Evolutionary conservation across 305 asterid species (phyloP).

Genomic region (Ilex paraguariensis): DNA sequence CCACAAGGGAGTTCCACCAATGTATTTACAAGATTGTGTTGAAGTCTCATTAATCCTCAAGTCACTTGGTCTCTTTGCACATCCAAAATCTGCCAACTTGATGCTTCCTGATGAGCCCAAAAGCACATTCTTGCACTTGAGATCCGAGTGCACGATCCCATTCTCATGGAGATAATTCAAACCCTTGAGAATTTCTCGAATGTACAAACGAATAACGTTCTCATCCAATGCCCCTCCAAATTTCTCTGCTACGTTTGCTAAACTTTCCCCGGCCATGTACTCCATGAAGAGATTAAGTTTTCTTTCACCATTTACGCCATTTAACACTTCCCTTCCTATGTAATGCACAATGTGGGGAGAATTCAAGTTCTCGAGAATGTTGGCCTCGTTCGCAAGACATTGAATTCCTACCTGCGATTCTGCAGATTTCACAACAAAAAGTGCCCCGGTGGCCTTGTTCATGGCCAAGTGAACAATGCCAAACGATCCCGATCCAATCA

Average conservation of each 20-base stretch:
- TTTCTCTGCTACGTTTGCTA: conserved; percentile 36
- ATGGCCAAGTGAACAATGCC: conserved; percentile 46
- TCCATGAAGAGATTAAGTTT: conserved; percentile 40
- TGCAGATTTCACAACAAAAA: conserved; percentile 50
- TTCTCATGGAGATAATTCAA: conserved; percentile 34
- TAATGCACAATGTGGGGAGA: conserved; percentile 41
- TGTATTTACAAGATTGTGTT: conserved; percentile 1
- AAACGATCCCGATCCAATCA: conserved; percentile 53
- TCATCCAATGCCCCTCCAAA: conserved; percentile 53
- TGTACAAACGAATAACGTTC: conserved; percentile 39
- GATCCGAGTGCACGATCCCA: conserved; percentile 50
- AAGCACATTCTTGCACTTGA: conserved; percentile 53
- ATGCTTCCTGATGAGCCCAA: conserved; percentile 36
- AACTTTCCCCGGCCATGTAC: conserved; percentile 59
- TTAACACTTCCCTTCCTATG: conserved; percentile 32
- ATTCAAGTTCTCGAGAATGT: conserved; percentile 31
- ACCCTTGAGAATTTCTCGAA: conserved; percentile 41
- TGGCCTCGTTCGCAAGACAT: conserved; percentile 46
- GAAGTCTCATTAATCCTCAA: background rate
- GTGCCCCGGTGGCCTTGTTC: conserved; percentile 43
- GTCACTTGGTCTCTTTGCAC: conserved; percentile 21
- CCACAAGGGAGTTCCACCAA: conserved; percentile 65
- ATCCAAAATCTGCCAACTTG: conserved; percentile 60
- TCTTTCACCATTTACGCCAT: conserved; percentile 13
- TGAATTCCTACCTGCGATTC: conserved; percentile 32